Percentiles rank a stretch among this genome's conserved stretches.
phyloP scores from a whole-genome alignment of 345 rosid species.

The Eucalyptus dawsonii region DNA sequence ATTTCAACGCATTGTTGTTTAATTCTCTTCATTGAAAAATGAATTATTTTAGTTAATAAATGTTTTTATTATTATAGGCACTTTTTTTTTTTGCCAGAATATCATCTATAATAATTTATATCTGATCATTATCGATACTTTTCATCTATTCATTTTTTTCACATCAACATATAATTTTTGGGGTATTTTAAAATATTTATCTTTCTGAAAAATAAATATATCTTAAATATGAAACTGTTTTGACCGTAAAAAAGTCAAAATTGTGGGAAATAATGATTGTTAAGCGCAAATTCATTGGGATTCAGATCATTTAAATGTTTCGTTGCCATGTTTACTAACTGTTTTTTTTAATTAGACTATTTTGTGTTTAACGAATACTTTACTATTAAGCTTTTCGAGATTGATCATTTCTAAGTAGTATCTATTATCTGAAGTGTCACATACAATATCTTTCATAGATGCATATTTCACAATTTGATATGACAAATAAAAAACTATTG shows the following conservation, averaged over 20 bases:
- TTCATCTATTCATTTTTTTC: not conserved
- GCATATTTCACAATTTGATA: not conserved
- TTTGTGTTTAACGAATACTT: not conserved
- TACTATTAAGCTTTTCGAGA: not conserved
- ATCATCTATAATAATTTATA: not conserved
- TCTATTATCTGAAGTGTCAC: not conserved
- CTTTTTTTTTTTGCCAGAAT: not conserved
- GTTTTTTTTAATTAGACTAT: not conserved
- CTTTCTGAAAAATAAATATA: not conserved
- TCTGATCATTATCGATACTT: not conserved
- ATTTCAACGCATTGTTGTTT: not conserved
- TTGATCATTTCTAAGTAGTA: not conserved
- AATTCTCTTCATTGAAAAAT: not conserved
- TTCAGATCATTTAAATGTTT: not conserved
- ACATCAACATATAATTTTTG: too few relatives aligned
- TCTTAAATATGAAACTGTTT: not conserved
- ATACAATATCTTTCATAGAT: not conserved
- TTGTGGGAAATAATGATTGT: not conserved
- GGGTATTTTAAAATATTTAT: not conserved
- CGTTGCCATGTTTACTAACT: not conserved
- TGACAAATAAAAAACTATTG: not conserved
- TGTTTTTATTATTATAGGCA: not conserved
- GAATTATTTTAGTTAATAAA: not conserved
- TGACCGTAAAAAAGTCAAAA: not conserved
- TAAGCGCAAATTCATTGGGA: not conserved